These are phyloP conservation scores for Ceratobasidium sp. DNA, from an alignment of 1,284 basidiomycete genomes.

Conservation along the genomic window DNA sequence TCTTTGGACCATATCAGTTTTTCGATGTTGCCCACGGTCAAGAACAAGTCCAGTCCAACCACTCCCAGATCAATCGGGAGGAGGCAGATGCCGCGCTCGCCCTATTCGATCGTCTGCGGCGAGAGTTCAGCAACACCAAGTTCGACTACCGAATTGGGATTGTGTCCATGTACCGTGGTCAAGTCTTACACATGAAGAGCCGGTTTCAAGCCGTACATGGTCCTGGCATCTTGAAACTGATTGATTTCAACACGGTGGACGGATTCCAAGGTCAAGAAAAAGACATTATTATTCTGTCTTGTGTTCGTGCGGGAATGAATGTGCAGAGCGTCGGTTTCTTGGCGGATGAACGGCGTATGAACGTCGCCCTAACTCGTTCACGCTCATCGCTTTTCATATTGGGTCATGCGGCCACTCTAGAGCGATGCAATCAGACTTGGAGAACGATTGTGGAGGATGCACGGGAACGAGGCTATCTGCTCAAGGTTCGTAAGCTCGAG, in stretches of 20 bases:
- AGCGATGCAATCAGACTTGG: conserved; percentile 86
- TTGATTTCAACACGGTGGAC: conserved; percentile 98
- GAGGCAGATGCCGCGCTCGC: conserved; percentile 85
- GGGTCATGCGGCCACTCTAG: conserved; percentile 88
- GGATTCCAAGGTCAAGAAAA: conserved; percentile 99
- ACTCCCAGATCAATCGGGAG: conserved; percentile 81
- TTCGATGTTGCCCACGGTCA: conserved; percentile 76
- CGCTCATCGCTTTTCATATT: conserved; percentile 94
- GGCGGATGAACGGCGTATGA: conserved; percentile 88
- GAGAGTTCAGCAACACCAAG: conserved; percentile 71
- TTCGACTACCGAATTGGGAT: conserved; percentile 87
- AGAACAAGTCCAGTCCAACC: conserved; percentile 61
- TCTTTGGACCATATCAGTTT: conserved; percentile 91
- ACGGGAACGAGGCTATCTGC: conserved; percentile 57
- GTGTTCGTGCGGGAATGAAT: conserved; percentile 89
- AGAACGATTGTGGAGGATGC: conserved; percentile 81
- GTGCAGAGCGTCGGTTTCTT: conserved; percentile 88
- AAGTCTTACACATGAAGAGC: conserved; percentile 80
- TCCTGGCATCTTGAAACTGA: conserved; percentile 70
- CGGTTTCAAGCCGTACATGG: conserved; percentile 82
- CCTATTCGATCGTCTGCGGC: conserved; percentile 78
- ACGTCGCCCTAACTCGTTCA: conserved; percentile 96
- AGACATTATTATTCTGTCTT: conserved; percentile 94
- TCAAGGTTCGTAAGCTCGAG: conserved; percentile 54
- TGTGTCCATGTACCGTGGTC: conserved; percentile 95